Conservation (phyloP, 2,329 filamentous ascomycete genomes). For the Xylaria multiplex region DNA sequence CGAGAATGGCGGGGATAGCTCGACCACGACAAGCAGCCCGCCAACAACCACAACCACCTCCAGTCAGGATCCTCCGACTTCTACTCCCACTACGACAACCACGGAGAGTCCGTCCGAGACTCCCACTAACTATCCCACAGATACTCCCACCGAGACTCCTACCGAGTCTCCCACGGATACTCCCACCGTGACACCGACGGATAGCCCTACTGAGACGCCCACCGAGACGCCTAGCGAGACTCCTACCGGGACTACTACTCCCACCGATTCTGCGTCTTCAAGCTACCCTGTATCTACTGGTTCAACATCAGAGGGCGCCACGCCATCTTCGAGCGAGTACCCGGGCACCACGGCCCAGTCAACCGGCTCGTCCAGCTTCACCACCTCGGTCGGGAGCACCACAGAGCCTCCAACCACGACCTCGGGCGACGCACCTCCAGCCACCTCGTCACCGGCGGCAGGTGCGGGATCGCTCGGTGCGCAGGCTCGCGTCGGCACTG, state of each 20-base stretch:
- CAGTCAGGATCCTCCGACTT: constrained; percentile 31
- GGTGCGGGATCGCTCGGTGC: constrained; percentile 33
- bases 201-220: constrained; percentile 5
- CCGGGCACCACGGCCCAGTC: constrained; percentile 19
- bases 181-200: constrained; percentile 14
- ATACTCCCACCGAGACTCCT: constrained; percentile 16
- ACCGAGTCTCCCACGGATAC: constrained; percentile 20
- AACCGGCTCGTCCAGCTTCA: constrained; percentile 21
- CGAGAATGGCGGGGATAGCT: constrained; percentile 24
- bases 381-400: constrained; percentile 18
- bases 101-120: constrained; percentile 35
- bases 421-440: constrained; percentile 9
- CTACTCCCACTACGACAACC: constrained; percentile 30
- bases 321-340: constrained; percentile 14
- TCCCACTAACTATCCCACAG: constrained; percentile 36
- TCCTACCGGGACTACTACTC: background rate
- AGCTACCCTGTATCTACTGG: constrained; percentile 20
- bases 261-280: constrained; percentile 15
- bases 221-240: constrained; percentile 6
- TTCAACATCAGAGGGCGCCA: constrained; percentile 12
- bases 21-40: constrained; percentile 24
- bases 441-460: constrained; percentile 25
- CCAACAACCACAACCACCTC: constrained; percentile 27
- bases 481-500: constrained; percentile 36
- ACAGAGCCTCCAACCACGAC: constrained; percentile 25